Evolutionary conservation across 2,329 filamentous ascomycete genomes (phyloP).

Genomic region (Zymoseptoria ardabiliae): DNA sequence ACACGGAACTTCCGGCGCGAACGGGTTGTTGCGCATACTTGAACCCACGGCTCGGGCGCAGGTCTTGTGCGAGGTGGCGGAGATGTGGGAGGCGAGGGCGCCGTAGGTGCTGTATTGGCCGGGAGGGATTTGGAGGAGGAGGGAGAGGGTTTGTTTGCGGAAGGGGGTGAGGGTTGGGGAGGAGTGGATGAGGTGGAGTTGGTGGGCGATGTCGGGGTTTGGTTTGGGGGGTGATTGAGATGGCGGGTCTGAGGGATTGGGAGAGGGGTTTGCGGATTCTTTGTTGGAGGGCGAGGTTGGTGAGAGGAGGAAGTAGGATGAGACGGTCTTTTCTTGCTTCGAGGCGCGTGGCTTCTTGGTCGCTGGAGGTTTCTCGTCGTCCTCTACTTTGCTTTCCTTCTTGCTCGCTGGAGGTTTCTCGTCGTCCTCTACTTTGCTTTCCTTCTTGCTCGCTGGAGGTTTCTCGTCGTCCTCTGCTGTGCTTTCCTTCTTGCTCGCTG

Average conservation of each 20-base stretch:
- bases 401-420: not conserved
- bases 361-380: not conserved
- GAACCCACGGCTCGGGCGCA: conserved; percentile 35
- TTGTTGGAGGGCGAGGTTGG: not conserved
- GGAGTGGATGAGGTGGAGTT: conserved; percentile 35
- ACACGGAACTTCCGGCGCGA: conserved; percentile 38
- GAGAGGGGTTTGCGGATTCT: not conserved
- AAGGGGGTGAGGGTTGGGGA: conserved; percentile 45
- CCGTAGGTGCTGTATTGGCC: conserved; percentile 33
- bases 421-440: not conserved
- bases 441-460: not conserved
- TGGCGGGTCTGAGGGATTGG: conserved; percentile 1
- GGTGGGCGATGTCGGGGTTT: conserved; percentile 13
- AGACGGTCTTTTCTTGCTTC: conserved; percentile 14
- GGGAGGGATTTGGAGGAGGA: conserved; percentile 30
- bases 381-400: too few species aligned
- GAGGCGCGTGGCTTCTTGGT: conserved; percentile 1
- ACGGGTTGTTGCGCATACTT: conserved; percentile 37
- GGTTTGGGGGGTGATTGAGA: not conserved
- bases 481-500: conserved; percentile 1
- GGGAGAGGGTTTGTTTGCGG: conserved; percentile 32
- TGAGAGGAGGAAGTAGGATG: conserved; percentile 26
- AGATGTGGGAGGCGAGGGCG: conserved; percentile 29
- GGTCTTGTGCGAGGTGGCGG: conserved; percentile 27
- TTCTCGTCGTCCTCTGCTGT: not conserved